Evolutionary conservation across 176 grass and related monocot species (phyloP).

Genomic region (Stipa capillata): DNA sequence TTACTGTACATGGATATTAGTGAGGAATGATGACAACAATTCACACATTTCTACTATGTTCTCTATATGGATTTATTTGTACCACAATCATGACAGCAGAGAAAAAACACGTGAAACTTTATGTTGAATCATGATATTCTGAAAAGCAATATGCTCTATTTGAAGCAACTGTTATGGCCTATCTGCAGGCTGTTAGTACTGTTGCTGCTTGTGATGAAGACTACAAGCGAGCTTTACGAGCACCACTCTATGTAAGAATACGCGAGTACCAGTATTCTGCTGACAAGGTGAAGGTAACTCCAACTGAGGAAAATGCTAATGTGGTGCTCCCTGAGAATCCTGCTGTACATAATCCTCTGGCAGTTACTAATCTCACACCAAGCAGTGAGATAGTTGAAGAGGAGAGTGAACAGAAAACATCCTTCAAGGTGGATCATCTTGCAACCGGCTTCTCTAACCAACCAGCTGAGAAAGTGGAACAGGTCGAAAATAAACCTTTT

Average conservation of each 20-base stretch:
- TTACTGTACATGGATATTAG: background rate
- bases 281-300: conserved; percentile 11
- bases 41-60: conserved; percentile 9
- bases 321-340: conserved; percentile 3
- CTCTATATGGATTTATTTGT: background rate
- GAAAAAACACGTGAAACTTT: background rate
- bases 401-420: conserved; percentile 32
- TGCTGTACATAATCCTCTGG: conserved; percentile 10
- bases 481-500: background rate
- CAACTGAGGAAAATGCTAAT: conserved; percentile 12
- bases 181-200: conserved; percentile 68
- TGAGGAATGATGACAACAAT: background rate
- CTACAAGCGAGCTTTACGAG: conserved; percentile 65
- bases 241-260: conserved; percentile 62
- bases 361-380: conserved; percentile 12
- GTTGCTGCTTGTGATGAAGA: conserved; percentile 67
- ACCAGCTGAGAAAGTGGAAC: background rate
- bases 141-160: background rate
- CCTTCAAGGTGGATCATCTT: conserved; percentile 13
- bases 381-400: conserved; percentile 73
- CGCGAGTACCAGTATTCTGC: conserved; percentile 35
- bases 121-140: background rate
- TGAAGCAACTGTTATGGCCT: background rate
- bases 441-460: background rate
- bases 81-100: background rate